These are phyloP conservation scores for Pyronema domesticum DNA, from an alignment of 495 filamentous ascomycete genomes.

Conservation along the genomic window DNA sequence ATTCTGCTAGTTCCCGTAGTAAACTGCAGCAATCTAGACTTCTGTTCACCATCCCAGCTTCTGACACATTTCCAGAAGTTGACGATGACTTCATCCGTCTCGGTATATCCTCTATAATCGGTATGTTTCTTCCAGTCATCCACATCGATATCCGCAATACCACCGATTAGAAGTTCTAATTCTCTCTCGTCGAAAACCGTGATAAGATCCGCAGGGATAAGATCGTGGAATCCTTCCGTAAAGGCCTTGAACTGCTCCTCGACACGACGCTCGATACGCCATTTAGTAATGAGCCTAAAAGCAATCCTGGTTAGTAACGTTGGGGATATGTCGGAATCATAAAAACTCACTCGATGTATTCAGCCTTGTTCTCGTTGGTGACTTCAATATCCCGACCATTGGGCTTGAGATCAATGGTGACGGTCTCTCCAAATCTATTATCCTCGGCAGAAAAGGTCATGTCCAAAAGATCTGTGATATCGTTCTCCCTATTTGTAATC, in stretches of 20 bases:
- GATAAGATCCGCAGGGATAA: slow-evolving; percentile 89
- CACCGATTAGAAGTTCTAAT: slow-evolving; percentile 87
- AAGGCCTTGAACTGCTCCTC: slow-evolving; percentile 97
- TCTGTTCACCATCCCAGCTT: slow-evolving; percentile 95
- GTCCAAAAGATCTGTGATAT: slow-evolving; percentile 78
- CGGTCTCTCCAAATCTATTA: slow-evolving; percentile 86
- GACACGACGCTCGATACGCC: slow-evolving; percentile 96
- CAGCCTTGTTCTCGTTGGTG: slow-evolving; percentile 89
- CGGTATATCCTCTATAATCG: slow-evolving; percentile 99
- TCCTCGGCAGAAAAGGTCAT: slow-evolving; percentile 92
- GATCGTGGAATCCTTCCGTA: slow-evolving; percentile 89
- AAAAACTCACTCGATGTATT: slow-evolving; percentile 67
- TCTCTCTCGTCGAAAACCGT: slow-evolving; percentile 98
- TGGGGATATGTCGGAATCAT: background rate
- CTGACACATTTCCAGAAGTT: slow-evolving; percentile 94
- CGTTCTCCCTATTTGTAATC: slow-evolving; percentile 50
- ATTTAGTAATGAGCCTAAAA: slow-evolving; percentile 74
- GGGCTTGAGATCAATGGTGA: slow-evolving; percentile 82
- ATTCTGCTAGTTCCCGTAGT: slow-evolving; percentile 95
- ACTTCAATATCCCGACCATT: slow-evolving; percentile 82
- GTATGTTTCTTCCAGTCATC: slow-evolving; percentile 99
- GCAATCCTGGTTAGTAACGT: slow-evolving; percentile 4
- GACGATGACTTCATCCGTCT: slow-evolving; percentile 86
- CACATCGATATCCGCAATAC: slow-evolving; percentile 98
- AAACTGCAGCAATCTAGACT: slow-evolving; percentile 89